Evolutionary conservation across 345 rosid genomes (phyloP), one percentile per base, ranked within the genome.

Genomic region (Draba incana): DNA sequence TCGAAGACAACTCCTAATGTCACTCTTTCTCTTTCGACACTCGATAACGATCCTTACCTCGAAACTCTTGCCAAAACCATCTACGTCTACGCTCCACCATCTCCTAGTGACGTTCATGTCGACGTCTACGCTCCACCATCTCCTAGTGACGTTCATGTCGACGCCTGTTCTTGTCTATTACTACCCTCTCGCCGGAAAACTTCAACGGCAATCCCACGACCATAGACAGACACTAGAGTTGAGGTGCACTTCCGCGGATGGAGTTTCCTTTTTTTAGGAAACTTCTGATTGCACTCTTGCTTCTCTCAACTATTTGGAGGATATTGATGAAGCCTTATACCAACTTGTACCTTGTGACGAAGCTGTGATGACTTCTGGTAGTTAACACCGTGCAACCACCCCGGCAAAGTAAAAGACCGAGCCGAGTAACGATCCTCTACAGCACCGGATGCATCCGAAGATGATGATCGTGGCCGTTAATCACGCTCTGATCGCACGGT

Each of bases 111-210:
- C 10, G 45, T 42, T 10, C 54, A 23, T 2, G 57, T 35, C 0
- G 79, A 80, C n/a, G 86, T 70, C 37, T 85, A 83, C 49, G 3
- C 73, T 1, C 45, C 70, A 66, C 41, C 60, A 9, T 8, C 59
- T 2, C 1, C 14, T 15, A 59, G 58, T 5, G 37, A 25, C 10
- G 45, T 42, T 10, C 54, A 23, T 2, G 57, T 35, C 0, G 79
- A n/a, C n/a, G n/a, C n/a, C n/a, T n/a, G n/a, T n/a, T n/a, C n/a
- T n/a, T 68, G 84, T 84, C 51, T 60, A 74, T 33, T 83, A 78
- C 83, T 84, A 83, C 38, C 92, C 89, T 16, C 79, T 87, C 31
- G 86, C 89, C 2, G 89, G 92, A 8, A 84, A 77, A 70, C 78
- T 87, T 46, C 66, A 67, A 78, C 80, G 86, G 28, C 25, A 70